Evolutionary conservation across 441 rosid genomes (phyloP).

Genomic region (Adansonia rubrostipa): DNA sequence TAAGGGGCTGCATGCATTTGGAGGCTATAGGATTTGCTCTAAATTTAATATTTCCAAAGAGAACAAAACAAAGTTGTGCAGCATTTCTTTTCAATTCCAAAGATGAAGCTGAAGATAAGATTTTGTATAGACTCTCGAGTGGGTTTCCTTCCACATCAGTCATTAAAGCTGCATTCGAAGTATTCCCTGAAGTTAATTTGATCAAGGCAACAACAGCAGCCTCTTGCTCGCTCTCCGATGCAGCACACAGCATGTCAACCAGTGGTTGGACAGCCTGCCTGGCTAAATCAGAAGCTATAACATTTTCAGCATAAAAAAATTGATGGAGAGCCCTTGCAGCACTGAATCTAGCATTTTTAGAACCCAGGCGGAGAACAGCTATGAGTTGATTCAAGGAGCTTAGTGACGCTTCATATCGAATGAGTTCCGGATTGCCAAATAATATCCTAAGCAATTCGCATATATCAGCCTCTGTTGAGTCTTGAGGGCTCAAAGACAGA

Average conservation of each 20-base stretch:
- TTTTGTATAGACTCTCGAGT: slow-evolving; percentile 59
- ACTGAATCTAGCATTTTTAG: slow-evolving; percentile 70
- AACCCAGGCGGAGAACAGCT: slow-evolving; percentile 69
- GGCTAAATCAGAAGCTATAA: slow-evolving; percentile 73
- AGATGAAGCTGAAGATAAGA: slow-evolving; percentile 65
- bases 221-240: slow-evolving; percentile 73
- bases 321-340: slow-evolving; percentile 79
- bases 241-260: slow-evolving; percentile 74
- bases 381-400: slow-evolving; percentile 77
- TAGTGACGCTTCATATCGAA: slow-evolving; percentile 64
- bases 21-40: slow-evolving; percentile 59
- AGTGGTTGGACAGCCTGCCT: slow-evolving; percentile 77
- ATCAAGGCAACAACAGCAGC: slow-evolving; percentile 69
- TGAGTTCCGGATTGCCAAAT: slow-evolving; percentile 59
- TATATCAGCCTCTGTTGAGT: slow-evolving; percentile 70
- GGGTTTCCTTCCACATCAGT: slow-evolving; percentile 67
- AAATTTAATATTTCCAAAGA: slow-evolving; percentile 54
- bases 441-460: slow-evolving; percentile 68
- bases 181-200: slow-evolving; percentile 62
- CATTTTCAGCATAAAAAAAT: slow-evolving; percentile 71
- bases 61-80: slow-evolving; percentile 63
- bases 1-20: slow-evolving; percentile 65
- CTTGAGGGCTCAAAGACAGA: slow-evolving; percentile 79
- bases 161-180: slow-evolving; percentile 53
- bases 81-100: slow-evolving; percentile 70